Evolutionary conservation across 768 basidiomycete genomes (phyloP), one percentile per base, ranked within the genome.

Genomic region (Suillus clintonianus): DNA sequence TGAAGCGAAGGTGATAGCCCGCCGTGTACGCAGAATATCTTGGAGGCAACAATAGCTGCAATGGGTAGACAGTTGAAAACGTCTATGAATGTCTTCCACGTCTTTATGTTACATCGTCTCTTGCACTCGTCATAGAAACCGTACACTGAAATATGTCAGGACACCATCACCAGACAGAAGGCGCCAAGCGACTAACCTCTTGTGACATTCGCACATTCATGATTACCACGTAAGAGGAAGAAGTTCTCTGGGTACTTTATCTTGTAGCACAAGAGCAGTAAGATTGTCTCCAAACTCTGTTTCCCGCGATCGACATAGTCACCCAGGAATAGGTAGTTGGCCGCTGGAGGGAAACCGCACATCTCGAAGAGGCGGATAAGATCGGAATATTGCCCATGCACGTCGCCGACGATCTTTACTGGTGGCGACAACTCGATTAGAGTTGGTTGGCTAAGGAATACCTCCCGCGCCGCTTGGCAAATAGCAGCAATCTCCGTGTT

Each of bases 111-210:
- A 84, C 95, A 97, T 67, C 97, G 88, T 74, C 97, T 90, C 81
- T 99, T 99, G 84, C 97, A 99, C 80, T 99, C 97, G 80, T 99
- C 97, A 77, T 99, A 99, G 80, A 99, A 99, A 32, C 97, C 97
- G 72, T 99, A 99, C 24, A 99, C 97, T 98, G 39, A 22, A 55
- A 7, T 34, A 65, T 48, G 36, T 61, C 59, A 41, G 22, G 60
- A 74, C 37, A 77, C 68, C 41, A 54, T 22, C 42, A 50, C 66
- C 50, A 60, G 67, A 72, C 37, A 66, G 57, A 43, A 67, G 13
- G 22, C 3, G 37, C 6, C 5, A 62, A 27, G 51, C 62, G 34
- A 64, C 91, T 67, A 66, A 95, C 96, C 97, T 89, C 97, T 84
- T 61, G 97, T 99, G 60, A 99, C 97, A 72, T 99, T 99, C 54